Percentiles rank a stretch among this genome's conserved stretches.
phyloP scores from a whole-genome alignment of 2,329 filamentous ascomycete genomes.

The Fusarium musae region DNA sequence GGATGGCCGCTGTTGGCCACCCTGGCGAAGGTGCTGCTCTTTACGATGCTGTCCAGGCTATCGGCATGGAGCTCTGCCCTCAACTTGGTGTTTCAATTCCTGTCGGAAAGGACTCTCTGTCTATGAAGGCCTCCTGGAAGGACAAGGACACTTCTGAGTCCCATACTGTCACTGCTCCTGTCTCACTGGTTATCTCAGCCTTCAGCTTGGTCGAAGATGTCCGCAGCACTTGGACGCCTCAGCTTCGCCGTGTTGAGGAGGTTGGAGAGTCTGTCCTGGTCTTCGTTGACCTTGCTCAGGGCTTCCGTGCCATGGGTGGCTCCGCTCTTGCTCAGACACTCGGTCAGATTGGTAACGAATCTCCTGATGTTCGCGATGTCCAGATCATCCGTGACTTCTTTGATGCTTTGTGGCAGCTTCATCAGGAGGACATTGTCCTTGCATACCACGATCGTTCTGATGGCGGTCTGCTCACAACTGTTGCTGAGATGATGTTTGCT shows the following conservation, averaged over 20 bases:
- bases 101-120: slow-evolving; percentile 97
- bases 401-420: slow-evolving; percentile 78
- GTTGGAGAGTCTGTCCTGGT: slow-evolving; percentile 89
- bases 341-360: slow-evolving; percentile 83
- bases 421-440: slow-evolving; percentile 73
- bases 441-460: slow-evolving; percentile 97
- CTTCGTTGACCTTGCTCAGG: slow-evolving; percentile 89
- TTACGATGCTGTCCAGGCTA: slow-evolving; percentile 92
- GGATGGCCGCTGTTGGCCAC: slow-evolving; percentile 98
- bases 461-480: slow-evolving; percentile 88
- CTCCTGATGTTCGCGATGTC: slow-evolving; percentile 85
- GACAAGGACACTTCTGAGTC: slow-evolving; percentile 72
- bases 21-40: slow-evolving; percentile 91
- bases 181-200: slow-evolving; percentile 91
- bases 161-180: slow-evolving; percentile 90
- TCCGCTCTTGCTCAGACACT: slow-evolving; percentile 93
- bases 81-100: slow-evolving; percentile 92
- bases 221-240: slow-evolving; percentile 91
- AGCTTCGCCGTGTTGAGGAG: slow-evolving; percentile 83
- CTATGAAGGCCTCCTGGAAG: slow-evolving; percentile 98
- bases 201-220: slow-evolving; percentile 87
- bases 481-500: slow-evolving; percentile 98
- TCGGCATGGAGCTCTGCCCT: slow-evolving; percentile 92
- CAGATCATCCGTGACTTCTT: slow-evolving; percentile 90
- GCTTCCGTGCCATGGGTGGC: slow-evolving; percentile 84